phyloP scores from a whole-genome alignment of 1,284 basidiomycete species.

The Thelephora terrestris region DNA sequence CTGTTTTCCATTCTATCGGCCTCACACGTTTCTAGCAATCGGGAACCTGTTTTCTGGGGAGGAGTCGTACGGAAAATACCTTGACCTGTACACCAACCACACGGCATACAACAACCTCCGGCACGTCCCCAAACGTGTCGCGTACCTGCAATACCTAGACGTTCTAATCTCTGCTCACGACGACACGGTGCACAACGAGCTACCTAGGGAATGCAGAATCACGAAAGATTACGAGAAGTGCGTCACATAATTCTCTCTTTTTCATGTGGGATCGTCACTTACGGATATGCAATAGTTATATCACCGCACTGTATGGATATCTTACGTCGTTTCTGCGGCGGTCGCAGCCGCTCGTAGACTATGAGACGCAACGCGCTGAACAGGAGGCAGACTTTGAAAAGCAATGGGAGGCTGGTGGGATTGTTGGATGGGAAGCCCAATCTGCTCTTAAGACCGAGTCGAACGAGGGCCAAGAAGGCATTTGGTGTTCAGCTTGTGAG shows the following conservation, averaged over 20 bases:
- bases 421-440: conserved; percentile 69
- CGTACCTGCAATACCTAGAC: conserved; percentile 90
- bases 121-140: conserved; percentile 66
- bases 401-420: conserved; percentile 72
- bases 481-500: conserved; percentile 96
- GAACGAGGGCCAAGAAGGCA: conserved; percentile 46
- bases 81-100: conserved; percentile 89
- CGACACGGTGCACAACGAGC: conserved; percentile 55
- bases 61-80: conserved; percentile 89
- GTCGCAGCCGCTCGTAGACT: conserved; percentile 80
- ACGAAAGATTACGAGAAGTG: conserved; percentile 75
- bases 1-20: conserved; percentile 3
- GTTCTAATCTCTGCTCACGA: conserved; percentile 54
- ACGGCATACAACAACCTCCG: conserved; percentile 87
- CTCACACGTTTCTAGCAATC: conserved; percentile 45
- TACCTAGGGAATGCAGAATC: conserved; percentile 63
- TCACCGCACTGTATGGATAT: conserved; percentile 75
- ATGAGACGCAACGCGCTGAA: conserved; percentile 59
- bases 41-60: conserved; percentile 91
- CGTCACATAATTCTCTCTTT: conserved; percentile 21
- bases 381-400: conserved; percentile 64
- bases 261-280: not conserved
- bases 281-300: conserved; percentile 46
- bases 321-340: conserved; percentile 81
- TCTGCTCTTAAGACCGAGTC: conserved; percentile 26